A percentile compares a stretch with the other conserved stretches of the same genome.
phyloP scores from a whole-genome alignment of 2,329 filamentous ascomycete species.

The Anisogramma anomala region DNA sequence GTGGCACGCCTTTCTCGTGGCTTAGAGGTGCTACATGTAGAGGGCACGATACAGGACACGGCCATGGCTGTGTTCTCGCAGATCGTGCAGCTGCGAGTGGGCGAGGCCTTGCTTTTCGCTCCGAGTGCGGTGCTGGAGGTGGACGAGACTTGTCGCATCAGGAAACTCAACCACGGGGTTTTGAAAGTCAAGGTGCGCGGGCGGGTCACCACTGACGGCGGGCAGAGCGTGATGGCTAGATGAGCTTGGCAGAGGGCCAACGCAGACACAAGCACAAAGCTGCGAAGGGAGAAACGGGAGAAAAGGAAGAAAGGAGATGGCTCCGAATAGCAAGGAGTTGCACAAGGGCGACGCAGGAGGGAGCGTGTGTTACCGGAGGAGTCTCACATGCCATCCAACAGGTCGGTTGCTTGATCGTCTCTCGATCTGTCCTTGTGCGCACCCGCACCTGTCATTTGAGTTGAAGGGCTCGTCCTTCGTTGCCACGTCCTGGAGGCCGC shows the following conservation, averaged over 20 bases:
- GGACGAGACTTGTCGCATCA: constrained; percentile 10
- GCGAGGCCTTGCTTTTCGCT: constrained; percentile 35
- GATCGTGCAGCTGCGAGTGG: constrained; percentile 32
- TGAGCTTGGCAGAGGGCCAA: no score
- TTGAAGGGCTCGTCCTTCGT: no score
- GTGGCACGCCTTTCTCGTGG: neutral
- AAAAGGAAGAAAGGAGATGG: no score
- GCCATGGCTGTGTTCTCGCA: constrained; percentile 26
- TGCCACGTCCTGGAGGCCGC: no score
- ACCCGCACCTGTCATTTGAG: no score
- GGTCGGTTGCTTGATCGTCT: no score
- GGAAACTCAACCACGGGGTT: constrained; percentile 25
- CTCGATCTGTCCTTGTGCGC: neutral
- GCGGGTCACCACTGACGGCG: constrained; percentile 33
- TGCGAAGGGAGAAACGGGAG: no score
- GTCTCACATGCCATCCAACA: no score
- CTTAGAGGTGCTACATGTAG: neutral
- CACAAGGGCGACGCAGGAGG: no score
- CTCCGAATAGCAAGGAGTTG: no score
- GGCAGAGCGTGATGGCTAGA: constrained; percentile 33
- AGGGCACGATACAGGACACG: neutral
- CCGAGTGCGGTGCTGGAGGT: constrained; percentile 30
- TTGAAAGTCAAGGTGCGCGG: constrained; percentile 29
- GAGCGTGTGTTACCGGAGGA: no score
- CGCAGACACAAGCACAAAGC: no score